Percentiles rank a stretch among this genome's conserved stretches.
Conservation (phyloP, 106 monocot species). For the Acorus gramineus region DNA sequence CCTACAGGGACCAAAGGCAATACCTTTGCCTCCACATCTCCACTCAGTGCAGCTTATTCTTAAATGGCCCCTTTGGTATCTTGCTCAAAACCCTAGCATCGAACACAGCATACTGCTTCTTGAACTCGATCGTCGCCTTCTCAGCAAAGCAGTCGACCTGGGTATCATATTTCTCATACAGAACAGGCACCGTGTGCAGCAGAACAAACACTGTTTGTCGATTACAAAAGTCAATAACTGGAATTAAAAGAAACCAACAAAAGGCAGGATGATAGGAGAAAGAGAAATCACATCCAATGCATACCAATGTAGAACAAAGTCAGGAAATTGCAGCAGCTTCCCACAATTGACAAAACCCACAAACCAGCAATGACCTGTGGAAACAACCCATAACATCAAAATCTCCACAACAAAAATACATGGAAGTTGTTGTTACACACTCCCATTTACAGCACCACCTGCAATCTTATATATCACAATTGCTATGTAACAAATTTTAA, state of each 20-base stretch:
- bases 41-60: slow-evolving; percentile 33
- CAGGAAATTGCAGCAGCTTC: slow-evolving; percentile 36
- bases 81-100: slow-evolving; percentile 33
- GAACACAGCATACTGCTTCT: slow-evolving; percentile 43
- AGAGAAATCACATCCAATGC: background rate
- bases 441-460: too few species aligned
- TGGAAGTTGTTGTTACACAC: too few species aligned
- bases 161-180: slow-evolving; percentile 55
- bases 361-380: slow-evolving; percentile 36
- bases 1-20: too few species aligned
- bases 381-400: background rate
- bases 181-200: slow-evolving; percentile 37
- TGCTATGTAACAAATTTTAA: too few species aligned
- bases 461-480: too few species aligned
- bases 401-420: background rate
- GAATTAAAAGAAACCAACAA: background rate
- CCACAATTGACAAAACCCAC: slow-evolving; percentile 42
- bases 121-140: slow-evolving; percentile 32
- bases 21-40: too few species aligned
- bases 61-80: slow-evolving; percentile 33
- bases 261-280: background rate
- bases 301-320: slow-evolving; percentile 43
- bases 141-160: slow-evolving; percentile 30
- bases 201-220: slow-evolving; percentile 23
- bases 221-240: background rate